A percentile compares a stretch with the other conserved stretches of the same genome.
These are phyloP conservation scores for Aspergillus sp. DNA, from an alignment of 2,329 filamentous ascomycete species.

Conservation along the genomic window DNA sequence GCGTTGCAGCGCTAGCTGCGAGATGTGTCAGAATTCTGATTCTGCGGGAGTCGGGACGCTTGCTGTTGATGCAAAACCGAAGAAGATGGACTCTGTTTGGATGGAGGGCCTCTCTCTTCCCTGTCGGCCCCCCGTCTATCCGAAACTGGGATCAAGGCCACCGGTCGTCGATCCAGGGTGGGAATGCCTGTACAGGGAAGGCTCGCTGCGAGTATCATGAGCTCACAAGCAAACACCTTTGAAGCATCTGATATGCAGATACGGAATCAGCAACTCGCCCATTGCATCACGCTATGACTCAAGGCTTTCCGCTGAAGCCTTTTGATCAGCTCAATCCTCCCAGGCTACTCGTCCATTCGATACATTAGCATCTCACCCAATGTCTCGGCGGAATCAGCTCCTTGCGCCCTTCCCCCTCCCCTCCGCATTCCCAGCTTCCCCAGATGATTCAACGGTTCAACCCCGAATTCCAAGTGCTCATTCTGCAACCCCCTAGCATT, in stretches of 20 bases:
- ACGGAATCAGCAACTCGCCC: neutral
- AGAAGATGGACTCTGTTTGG: too few relatives aligned
- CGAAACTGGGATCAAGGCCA: neutral
- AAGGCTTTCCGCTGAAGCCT: neutral
- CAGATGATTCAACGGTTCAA: neutral
- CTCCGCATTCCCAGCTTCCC: neutral
- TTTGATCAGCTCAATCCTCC: neutral
- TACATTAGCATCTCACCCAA: neutral
- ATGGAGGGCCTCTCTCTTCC: neutral
- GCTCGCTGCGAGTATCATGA: neutral
- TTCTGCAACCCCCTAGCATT: neutral
- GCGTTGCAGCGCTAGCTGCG: neutral
- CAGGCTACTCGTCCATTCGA: neutral
- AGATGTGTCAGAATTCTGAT: slow-evolving; percentile 5
- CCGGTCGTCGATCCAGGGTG: slow-evolving; percentile 2
- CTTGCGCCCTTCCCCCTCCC: neutral
- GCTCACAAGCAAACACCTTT: neutral
- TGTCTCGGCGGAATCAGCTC: neutral
- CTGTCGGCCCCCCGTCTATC: neutral
- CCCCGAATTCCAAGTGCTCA: neutral
- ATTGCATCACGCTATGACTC: neutral
- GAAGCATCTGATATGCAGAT: neutral
- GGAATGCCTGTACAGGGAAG: neutral
- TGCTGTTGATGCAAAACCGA: neutral
- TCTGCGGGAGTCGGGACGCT: neutral